Conservation (phyloP, 257 asterid genomes). For the Solanum stenotomum region DNA sequence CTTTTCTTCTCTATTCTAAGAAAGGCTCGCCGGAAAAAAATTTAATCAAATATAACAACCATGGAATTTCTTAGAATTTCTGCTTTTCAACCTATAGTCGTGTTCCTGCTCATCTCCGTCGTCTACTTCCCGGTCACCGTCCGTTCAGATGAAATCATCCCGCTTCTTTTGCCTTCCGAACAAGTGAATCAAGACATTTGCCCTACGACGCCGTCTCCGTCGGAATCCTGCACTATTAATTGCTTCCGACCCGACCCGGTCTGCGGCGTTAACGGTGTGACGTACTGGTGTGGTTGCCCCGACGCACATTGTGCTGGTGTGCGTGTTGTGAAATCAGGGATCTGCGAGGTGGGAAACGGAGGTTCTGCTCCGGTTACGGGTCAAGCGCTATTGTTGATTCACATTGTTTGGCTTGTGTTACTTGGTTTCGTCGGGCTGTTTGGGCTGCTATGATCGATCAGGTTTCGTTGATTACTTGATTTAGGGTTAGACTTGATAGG, state of each 20-base stretch:
- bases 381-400: constrained; percentile 86
- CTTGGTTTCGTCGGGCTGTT: constrained; percentile 73
- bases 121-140: constrained; percentile 29
- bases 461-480: not conserved
- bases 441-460: constrained; percentile 57
- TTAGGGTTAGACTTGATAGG: not conserved
- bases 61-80: constrained; percentile 1
- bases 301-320: constrained; percentile 86
- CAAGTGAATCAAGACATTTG: constrained; percentile 32
- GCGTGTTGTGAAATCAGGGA: constrained; percentile 59
- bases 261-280: constrained; percentile 76
- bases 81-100: not conserved
- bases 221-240: constrained; percentile 54
- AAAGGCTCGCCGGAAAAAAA: not conserved
- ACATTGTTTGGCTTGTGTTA: constrained; percentile 78
- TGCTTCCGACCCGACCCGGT: constrained; percentile 94
- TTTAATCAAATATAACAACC: not conserved
- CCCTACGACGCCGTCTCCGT: constrained; percentile 16
- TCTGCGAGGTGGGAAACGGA: constrained; percentile 78
- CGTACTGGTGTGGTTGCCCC: constrained; percentile 98
- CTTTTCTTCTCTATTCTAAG: not conserved
- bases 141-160: constrained; percentile 27
- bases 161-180: constrained; percentile 31
- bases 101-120: constrained; percentile 17
- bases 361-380: constrained; percentile 73